These are phyloP conservation scores for Casaregolazyma suthepensis DNA, from an alignment of 1,139 yeast genomes.

Conservation along the genomic window DNA sequence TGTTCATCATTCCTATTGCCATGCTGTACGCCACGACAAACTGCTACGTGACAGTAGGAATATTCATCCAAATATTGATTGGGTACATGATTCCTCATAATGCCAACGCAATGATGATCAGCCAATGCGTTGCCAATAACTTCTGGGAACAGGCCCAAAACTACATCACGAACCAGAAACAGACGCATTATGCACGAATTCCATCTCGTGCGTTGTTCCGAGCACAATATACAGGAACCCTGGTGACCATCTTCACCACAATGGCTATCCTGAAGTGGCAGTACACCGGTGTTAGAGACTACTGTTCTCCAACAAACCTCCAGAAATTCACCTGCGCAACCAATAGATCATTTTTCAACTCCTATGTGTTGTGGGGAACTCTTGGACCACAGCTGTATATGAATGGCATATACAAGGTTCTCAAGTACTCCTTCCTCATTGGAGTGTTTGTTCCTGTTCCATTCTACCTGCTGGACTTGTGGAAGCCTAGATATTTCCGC, in stretches of 20 bases:
- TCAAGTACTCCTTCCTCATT: slow-evolving; percentile 47
- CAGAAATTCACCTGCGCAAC: slow-evolving; percentile 31
- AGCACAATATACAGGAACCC: slow-evolving; percentile 45
- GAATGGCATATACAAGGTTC: slow-evolving; percentile 40
- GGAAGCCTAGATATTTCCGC: slow-evolving; percentile 35
- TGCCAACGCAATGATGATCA: slow-evolving; percentile 52
- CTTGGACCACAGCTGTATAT: slow-evolving; percentile 61
- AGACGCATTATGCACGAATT: slow-evolving; percentile 50
- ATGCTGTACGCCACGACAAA: slow-evolving; percentile 48
- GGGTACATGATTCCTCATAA: slow-evolving; percentile 62
- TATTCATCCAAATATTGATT: slow-evolving; percentile 48
- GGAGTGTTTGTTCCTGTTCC: slow-evolving; percentile 45
- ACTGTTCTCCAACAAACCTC: slow-evolving; percentile 41
- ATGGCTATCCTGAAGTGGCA: slow-evolving; percentile 52
- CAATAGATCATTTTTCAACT: slow-evolving; percentile 38
- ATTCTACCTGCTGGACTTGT: slow-evolving; percentile 36
- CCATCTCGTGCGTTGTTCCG: slow-evolving; percentile 57
- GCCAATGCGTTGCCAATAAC: slow-evolving; percentile 55
- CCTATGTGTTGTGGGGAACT: slow-evolving; percentile 45
- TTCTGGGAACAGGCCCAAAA: slow-evolving; percentile 52
- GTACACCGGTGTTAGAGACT: slow-evolving; percentile 39
- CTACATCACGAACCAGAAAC: slow-evolving; percentile 47
- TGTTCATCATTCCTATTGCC: slow-evolving; percentile 48
- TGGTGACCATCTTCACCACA: slow-evolving; percentile 37
- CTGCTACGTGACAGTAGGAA: slow-evolving; percentile 47